Conservation (phyloP, 371 early-diverging fungal genomes). For the Mortierella sp. region DNA sequence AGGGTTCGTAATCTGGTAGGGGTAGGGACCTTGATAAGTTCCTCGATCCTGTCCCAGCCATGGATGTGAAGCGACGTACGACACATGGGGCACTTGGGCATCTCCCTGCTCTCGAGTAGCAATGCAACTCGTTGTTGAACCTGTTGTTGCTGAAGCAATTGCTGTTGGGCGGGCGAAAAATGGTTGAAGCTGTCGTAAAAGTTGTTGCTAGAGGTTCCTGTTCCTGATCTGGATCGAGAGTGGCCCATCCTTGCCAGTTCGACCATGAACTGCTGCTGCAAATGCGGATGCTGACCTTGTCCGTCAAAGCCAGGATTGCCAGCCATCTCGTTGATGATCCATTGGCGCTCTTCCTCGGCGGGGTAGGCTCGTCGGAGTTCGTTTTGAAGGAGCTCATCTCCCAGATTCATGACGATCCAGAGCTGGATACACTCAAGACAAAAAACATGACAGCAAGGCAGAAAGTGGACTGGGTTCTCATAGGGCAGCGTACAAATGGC, state of each 20-base stretch:
- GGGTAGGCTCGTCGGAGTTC: constrained; percentile 53
- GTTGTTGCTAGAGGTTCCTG: neutral
- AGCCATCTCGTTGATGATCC: constrained; percentile 1
- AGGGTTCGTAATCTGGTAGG: constrained; percentile 27
- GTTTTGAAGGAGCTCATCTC: constrained; percentile 50
- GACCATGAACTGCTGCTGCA: constrained; percentile 40
- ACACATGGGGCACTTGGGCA: constrained; percentile 60
- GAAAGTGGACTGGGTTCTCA: constrained; percentile 66
- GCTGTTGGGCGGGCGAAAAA: constrained; percentile 31
- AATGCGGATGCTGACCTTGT: constrained; percentile 10
- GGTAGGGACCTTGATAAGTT: constrained; percentile 47
- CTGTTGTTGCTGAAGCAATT: constrained; percentile 37
- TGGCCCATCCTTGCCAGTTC: constrained; percentile 47
- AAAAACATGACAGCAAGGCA: constrained; percentile 75
- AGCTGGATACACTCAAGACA: constrained; percentile 73
- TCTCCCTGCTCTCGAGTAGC: constrained; percentile 43
- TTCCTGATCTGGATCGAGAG: constrained; percentile 23
- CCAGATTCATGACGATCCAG: constrained; percentile 66
- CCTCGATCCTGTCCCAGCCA: constrained; percentile 55
- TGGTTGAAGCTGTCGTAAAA: constrained; percentile 35
- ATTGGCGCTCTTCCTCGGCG: constrained; percentile 27
- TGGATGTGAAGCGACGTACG: constrained; percentile 49
- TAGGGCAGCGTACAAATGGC: constrained; percentile 70
- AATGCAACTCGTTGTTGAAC: constrained; percentile 42
- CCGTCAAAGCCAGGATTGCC: neutral